phyloP scores from a whole-genome alignment of 352 stramenopile species.

The Globisporangium canariense region DNA sequence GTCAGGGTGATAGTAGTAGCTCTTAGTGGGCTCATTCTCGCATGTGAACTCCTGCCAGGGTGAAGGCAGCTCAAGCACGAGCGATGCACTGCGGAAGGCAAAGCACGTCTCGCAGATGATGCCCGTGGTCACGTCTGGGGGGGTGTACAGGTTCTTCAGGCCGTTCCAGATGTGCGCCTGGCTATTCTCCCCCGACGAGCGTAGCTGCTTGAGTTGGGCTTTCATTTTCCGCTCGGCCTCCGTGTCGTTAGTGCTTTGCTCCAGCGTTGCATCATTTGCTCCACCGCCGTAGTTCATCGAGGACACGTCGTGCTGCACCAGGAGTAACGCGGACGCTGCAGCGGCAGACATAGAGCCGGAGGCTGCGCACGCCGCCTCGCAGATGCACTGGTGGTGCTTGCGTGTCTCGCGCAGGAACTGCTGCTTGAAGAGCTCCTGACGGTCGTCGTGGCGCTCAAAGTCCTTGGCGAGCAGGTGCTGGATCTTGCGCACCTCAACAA shows the following conservation, averaged over 20 bases:
- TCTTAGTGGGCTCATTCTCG: constrained; percentile 33
- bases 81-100: constrained; percentile 32
- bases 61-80: constrained; percentile 31
- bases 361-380: constrained; percentile 25
- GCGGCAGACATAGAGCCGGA: constrained; percentile 23
- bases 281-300: background rate
- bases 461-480: constrained; percentile 33
- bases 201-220: background rate
- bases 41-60: constrained; percentile 51
- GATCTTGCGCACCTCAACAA: constrained; percentile 40
- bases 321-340: constrained; percentile 29
- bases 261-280: background rate
- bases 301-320: constrained; percentile 23
- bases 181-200: background rate
- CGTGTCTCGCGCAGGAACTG: constrained; percentile 49
- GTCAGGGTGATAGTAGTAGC: constrained; percentile 49
- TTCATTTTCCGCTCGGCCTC: background rate
- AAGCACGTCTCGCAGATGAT: constrained; percentile 49
- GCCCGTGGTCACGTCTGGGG: constrained; percentile 40
- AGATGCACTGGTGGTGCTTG: constrained; percentile 50
- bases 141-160: constrained; percentile 47
- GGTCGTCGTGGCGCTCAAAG: constrained; percentile 41
- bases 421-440: constrained; percentile 52
- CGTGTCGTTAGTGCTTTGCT: background rate
- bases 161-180: constrained; percentile 20